A percentile compares a stretch with the other conserved stretches of the same genome.
phyloP scores from a whole-genome alignment of 768 basidiomycete species.

The Cystobasidium ongulense region DNA sequence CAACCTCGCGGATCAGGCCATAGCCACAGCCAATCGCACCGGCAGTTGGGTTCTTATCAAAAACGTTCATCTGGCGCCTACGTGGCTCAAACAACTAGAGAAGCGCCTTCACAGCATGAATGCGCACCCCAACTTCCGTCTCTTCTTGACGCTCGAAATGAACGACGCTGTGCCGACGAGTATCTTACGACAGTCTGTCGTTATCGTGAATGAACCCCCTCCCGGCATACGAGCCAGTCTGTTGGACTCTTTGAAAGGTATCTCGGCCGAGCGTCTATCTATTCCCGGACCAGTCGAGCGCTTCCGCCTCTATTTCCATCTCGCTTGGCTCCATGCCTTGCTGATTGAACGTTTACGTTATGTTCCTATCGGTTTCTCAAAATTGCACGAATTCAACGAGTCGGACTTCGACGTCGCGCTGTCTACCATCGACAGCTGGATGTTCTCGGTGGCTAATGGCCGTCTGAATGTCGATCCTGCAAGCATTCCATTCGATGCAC shows the following conservation, averaged over 20 bases:
- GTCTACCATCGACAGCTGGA: slow-evolving; percentile 84
- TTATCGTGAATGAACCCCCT: slow-evolving; percentile 97
- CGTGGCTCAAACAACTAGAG: slow-evolving; percentile 91
- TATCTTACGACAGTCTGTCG: slow-evolving; percentile 86
- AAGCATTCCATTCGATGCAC: slow-evolving; percentile 85
- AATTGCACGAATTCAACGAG: slow-evolving; percentile 96
- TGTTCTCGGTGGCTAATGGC: slow-evolving; percentile 69
- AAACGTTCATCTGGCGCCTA: slow-evolving; percentile 81
- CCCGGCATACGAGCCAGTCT: slow-evolving; percentile 95
- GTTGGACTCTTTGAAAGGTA: slow-evolving; percentile 72
- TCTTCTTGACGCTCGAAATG: slow-evolving; percentile 97
- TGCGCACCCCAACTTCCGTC: slow-evolving; percentile 81
- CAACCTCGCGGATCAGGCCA: slow-evolving; percentile 88
- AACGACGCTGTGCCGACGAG: slow-evolving; percentile 91
- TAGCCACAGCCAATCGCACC: slow-evolving; percentile 79
- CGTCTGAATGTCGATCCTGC: slow-evolving; percentile 85
- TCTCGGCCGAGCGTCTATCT: slow-evolving; percentile 59
- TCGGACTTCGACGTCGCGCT: slow-evolving; percentile 92
- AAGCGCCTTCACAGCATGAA: slow-evolving; percentile 89
- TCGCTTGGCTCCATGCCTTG: slow-evolving; percentile 98
- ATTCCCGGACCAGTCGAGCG: slow-evolving; percentile 86
- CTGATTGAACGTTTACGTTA: slow-evolving; percentile 95
- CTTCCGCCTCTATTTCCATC: slow-evolving; percentile 81
- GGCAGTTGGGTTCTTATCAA: slow-evolving; percentile 95
- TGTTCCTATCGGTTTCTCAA: slow-evolving; percentile 92